phyloP scores from a whole-genome alignment of 805 yeast species.

The Ascoidea asiatica region DNA sequence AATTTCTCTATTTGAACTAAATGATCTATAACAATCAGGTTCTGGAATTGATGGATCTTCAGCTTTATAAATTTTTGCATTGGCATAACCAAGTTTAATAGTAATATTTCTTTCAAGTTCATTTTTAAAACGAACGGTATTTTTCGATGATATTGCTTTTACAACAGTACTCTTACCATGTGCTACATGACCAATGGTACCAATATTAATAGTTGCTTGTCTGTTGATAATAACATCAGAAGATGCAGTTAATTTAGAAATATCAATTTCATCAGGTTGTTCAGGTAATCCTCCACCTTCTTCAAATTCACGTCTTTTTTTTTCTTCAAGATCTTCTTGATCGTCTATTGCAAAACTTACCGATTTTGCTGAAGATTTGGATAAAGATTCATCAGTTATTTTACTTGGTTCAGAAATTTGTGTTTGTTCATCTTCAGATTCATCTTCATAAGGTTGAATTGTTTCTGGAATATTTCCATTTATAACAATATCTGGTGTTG shows the following conservation, averaged over 20 bases:
- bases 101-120: conserved; percentile 98
- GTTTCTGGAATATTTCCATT: conserved; percentile 37
- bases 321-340: conserved; percentile 59
- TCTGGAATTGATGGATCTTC: conserved; percentile 76
- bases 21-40: conserved; percentile 91
- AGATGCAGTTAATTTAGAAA: conserved; percentile 66
- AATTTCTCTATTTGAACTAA: conserved; percentile 89
- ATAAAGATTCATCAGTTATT: conserved; percentile 12
- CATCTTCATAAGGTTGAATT: conserved; percentile 20
- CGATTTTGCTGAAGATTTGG: conserved; percentile 37
- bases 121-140: conserved; percentile 97
- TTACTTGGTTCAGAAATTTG: conserved; percentile 20
- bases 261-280: conserved; percentile 86
- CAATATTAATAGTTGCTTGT: conserved; percentile 98
- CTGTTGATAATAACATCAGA: conserved; percentile 94
- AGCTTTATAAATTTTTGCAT: conserved; percentile 95
- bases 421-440: conserved; percentile 27
- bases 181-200: conserved; percentile 94
- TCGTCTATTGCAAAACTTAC: conserved; percentile 72
- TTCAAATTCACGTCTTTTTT: conserved; percentile 75
- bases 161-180: conserved; percentile 93
- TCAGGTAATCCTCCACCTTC: conserved; percentile 98
- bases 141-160: conserved; percentile 95
- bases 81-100: conserved; percentile 96
- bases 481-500: conserved; percentile 74